phyloP scores from a whole-genome alignment of 1,284 basidiomycete species.

The Microbotryomycetes sp. region DNA sequence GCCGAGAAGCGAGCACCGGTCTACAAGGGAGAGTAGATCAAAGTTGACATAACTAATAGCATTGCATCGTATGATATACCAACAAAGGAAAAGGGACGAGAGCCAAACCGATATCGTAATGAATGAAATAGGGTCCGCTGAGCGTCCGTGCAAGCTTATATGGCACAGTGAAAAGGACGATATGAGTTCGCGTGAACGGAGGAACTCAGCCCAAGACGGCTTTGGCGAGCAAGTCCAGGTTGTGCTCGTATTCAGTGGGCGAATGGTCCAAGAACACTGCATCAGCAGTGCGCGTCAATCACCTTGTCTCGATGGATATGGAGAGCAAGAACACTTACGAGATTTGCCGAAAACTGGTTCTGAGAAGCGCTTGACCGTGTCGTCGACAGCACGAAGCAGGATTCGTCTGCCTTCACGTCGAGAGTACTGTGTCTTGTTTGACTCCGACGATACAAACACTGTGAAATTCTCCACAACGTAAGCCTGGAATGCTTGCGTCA shows the following conservation, averaged over 20 bases:
- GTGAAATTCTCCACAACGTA: conserved; percentile 42
- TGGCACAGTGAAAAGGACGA: too few relatives aligned
- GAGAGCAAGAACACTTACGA: conserved; percentile 1
- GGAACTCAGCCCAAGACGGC: conserved; percentile 8
- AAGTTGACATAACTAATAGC: conserved; percentile 12
- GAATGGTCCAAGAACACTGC: conserved; percentile 29
- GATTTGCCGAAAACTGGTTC: conserved; percentile 43
- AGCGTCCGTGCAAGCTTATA: too few relatives aligned
- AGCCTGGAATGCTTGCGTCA: not conserved
- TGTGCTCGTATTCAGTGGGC: conserved; percentile 16
- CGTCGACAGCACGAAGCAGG: conserved; percentile 44
- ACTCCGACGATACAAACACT: conserved; percentile 39
- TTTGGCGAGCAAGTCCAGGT: conserved; percentile 19
- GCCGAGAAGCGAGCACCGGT: conserved; percentile 75
- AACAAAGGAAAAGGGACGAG: not conserved
- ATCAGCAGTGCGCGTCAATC: not conserved
- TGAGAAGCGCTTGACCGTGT: conserved; percentile 46
- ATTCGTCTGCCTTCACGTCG: conserved; percentile 42
- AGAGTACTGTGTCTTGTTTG: conserved; percentile 6
- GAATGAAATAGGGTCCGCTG: too few relatives aligned
- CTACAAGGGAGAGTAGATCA: conserved; percentile 67
- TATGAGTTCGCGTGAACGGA: too few relatives aligned
- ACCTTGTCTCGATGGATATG: not conserved
- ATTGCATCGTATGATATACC: not conserved
- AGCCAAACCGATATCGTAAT: not conserved